Base-by-base conservation (phyloP, 441 rosid species). In the Populus hybrid region DNA sequence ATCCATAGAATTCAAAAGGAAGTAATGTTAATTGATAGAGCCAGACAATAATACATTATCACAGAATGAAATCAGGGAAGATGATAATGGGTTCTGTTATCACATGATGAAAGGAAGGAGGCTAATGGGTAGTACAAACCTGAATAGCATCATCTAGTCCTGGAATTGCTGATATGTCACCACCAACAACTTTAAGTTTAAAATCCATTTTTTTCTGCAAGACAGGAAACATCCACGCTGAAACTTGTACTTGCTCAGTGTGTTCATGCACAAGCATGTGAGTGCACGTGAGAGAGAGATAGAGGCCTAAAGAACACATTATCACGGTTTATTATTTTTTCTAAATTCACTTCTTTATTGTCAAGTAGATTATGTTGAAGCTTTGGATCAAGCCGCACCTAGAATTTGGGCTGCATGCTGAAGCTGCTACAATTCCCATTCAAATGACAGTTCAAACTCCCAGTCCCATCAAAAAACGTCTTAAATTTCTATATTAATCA, bases 91-190 rank as follows among this genome's bases (percentile, higher is more conserved):
- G 12, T 61, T 61, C 70, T 30, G 10, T 67, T 67, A 67, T 14
- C 11, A 19, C 24, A 36, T 61, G 50, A 35, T 4, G 36, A 35
- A 61, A 75, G 6, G 40, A 40, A 69, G 59, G 18, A 26, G 59
- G 23, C 66, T 40, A 75, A 66, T 26, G 40, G 63, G 67, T 78
- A 50, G 79, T 4, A 32, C 91, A 73, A 79, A 94, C 99, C 93
- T 97, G 90, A 36, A 97, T 90, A 63, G 96, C 99, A 73, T 87
- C 91, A 28, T 88, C 90, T 36, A 97, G 80, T 36, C 99, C 98
- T 7, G 99, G 99, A 77, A 94, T 88, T 53, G 97, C 19, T 70
- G 92, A 89, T 86, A 97, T 75, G 38, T 97, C 98, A 59, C 98
- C 97, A 61, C 99, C 98, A 78, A 90, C 42, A 66, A 94, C 84